phyloP scores from a whole-genome alignment of 148 eudicot genomes.

The Camellia japonica region DNA sequence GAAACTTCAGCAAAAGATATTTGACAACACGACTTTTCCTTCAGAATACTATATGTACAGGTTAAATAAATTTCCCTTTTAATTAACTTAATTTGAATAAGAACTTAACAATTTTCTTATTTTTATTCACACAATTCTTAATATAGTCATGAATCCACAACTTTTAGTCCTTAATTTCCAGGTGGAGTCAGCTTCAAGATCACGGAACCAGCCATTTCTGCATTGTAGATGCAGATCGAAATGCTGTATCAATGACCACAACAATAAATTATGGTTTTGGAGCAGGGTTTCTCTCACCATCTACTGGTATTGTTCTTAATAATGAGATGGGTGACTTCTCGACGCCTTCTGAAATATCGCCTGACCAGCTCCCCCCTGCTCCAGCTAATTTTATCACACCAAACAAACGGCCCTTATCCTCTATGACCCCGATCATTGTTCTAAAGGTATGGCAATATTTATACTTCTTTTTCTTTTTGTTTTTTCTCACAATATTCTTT shows the following conservation, averaged over 20 bases:
- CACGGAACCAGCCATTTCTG: slow-evolving; percentile 96
- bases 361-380: slow-evolving; percentile 72
- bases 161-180: slow-evolving; percentile 17
- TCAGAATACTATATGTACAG: slow-evolving; percentile 72
- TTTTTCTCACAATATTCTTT: background rate
- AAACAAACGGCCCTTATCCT: slow-evolving; percentile 84
- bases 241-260: slow-evolving; percentile 87
- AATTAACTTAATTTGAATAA: background rate
- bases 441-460: slow-evolving; percentile 46
- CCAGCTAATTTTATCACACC: slow-evolving; percentile 75
- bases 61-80: slow-evolving; percentile 19
- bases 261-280: slow-evolving; percentile 81
- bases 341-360: slow-evolving; percentile 53
- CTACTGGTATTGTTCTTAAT: slow-evolving; percentile 75
- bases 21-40: slow-evolving; percentile 88
- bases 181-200: slow-evolving; percentile 88
- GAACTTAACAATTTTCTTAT: background rate
- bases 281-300: slow-evolving; percentile 66
- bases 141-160: no score
- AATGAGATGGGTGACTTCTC: slow-evolving; percentile 94
- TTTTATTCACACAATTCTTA: background rate
- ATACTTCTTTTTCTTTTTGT: background rate
- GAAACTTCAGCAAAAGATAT: slow-evolving; percentile 58
- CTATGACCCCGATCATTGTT: slow-evolving; percentile 85
- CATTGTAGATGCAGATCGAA: slow-evolving; percentile 85